A percentile compares a stretch with the other conserved stretches of the same genome.
phyloP scores from a whole-genome alignment of 192 early-diverging fungal species.

The Rhizophagus prolifer region DNA sequence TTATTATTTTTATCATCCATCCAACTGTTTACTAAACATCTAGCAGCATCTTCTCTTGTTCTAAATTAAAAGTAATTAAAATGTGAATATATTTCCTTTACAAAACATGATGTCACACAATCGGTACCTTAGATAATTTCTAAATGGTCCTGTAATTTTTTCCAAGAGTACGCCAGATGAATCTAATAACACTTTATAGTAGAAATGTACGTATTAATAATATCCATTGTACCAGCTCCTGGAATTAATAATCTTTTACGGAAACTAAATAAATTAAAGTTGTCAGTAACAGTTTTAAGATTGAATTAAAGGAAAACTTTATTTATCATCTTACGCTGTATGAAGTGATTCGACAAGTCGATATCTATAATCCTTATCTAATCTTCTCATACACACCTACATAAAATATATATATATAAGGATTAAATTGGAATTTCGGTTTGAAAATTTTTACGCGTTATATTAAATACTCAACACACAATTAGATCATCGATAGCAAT shows the following conservation, averaged over 20 bases:
- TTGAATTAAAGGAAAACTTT: not conserved
- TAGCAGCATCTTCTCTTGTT: conserved; percentile 62
- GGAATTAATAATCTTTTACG: conserved; percentile 65
- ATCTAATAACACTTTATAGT: conserved; percentile 69
- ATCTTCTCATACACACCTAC: conserved; percentile 26
- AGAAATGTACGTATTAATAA: conserved; percentile 70
- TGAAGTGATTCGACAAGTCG: conserved; percentile 26
- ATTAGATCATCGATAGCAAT: conserved; percentile 64
- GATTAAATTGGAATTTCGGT: not conserved
- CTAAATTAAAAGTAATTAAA: conserved; percentile 31
- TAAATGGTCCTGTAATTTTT: conserved; percentile 58
- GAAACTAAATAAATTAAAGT: conserved; percentile 33
- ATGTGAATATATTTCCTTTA: not conserved
- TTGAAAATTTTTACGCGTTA: not conserved
- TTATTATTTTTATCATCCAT: conserved; percentile 57
- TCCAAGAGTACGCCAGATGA: conserved; percentile 65
- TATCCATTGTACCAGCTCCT: conserved; percentile 68
- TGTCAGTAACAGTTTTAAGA: not conserved
- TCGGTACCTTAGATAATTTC: conserved; percentile 52
- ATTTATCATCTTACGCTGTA: conserved; percentile 5
- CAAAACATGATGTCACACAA: not conserved
- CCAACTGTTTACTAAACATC: conserved; percentile 64
- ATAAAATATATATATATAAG: not conserved
- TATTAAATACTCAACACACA: conserved; percentile 34
- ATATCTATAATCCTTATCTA: conserved; percentile 26